phyloP scores from a whole-genome alignment of 371 early-diverging fungal genomes.

The Mucor saturninus region DNA sequence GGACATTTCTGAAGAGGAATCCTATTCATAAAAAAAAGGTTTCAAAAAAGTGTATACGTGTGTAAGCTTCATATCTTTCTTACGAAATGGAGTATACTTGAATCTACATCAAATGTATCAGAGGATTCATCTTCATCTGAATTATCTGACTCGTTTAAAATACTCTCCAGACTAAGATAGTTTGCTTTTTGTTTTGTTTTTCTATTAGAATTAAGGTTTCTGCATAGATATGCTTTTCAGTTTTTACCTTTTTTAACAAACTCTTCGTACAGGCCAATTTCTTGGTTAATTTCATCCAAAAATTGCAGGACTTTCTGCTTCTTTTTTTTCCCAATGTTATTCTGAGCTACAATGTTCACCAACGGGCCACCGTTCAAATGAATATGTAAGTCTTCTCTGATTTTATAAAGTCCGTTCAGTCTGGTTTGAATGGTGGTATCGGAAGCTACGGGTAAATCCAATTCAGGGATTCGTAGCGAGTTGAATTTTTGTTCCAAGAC shows the following conservation, averaged over 20 bases:
- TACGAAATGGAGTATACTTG: slow-evolving; percentile 46
- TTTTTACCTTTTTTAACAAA: slow-evolving; percentile 74
- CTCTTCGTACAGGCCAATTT: slow-evolving; percentile 76
- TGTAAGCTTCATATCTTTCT: neutral
- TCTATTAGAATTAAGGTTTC: neutral
- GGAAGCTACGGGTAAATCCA: slow-evolving; percentile 67
- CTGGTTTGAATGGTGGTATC: slow-evolving; percentile 65
- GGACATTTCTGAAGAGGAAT: slow-evolving; percentile 50
- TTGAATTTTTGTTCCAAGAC: slow-evolving; percentile 64
- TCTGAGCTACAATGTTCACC: slow-evolving; percentile 36
- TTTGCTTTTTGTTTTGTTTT: slow-evolving; percentile 36
- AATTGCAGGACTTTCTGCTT: slow-evolving; percentile 54
- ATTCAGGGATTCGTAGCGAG: slow-evolving; percentile 65
- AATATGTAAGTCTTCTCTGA: slow-evolving; percentile 63
- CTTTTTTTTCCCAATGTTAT: slow-evolving; percentile 47
- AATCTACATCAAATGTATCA: slow-evolving; percentile 38
- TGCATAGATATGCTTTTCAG: neutral
- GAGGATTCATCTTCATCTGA: slow-evolving; percentile 44
- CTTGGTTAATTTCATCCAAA: slow-evolving; percentile 65
- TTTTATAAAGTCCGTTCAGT: slow-evolving; percentile 63
- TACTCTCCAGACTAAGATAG: slow-evolving; percentile 56
- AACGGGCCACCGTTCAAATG: slow-evolving; percentile 62
- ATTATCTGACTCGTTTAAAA: slow-evolving; percentile 56
- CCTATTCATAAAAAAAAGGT: slow-evolving; percentile 23
- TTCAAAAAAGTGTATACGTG: neutral